Percentiles rank a stretch among this genome's conserved stretches.
These are phyloP conservation scores for Euryodendron excelsum DNA, from an alignment of 148 eudicot genomes.

Conservation along the genomic window DNA sequence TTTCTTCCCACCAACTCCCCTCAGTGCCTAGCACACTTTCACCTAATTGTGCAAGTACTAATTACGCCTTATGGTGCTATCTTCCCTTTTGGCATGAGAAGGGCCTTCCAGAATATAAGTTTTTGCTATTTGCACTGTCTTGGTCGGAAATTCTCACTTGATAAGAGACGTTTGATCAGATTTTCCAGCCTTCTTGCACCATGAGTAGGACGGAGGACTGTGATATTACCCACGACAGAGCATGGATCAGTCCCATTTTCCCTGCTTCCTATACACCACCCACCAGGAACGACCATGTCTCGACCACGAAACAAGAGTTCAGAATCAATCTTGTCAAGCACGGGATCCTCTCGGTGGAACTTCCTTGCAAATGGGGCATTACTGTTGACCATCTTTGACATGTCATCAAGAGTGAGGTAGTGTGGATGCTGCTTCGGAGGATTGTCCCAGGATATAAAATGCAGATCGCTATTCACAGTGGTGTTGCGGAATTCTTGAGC, in stretches of 20 bases:
- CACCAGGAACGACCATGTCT: constrained; percentile 51
- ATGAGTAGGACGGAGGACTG: constrained; percentile 34
- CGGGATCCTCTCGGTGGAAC: constrained; percentile 45
- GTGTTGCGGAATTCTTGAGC: constrained; percentile 44
- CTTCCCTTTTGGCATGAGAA: neutral
- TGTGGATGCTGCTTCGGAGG: constrained; percentile 60
- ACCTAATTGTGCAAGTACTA: neutral
- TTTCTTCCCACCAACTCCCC: too few species aligned
- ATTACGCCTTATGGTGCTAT: neutral
- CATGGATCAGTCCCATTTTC: constrained; percentile 53
- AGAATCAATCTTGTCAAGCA: constrained; percentile 46
- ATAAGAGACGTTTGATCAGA: constrained; percentile 35
- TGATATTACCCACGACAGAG: constrained; percentile 37
- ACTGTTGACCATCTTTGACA: constrained; percentile 42
- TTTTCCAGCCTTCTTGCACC: constrained; percentile 50
- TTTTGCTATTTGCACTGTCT: constrained; percentile 35
- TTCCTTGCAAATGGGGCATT: constrained; percentile 58
- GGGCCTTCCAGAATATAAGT: neutral
- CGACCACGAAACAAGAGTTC: constrained; percentile 39
- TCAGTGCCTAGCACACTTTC: neutral
- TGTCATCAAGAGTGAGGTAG: constrained; percentile 39
- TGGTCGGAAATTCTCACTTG: constrained; percentile 33
- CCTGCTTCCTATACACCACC: constrained; percentile 53
- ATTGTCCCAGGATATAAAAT: constrained; percentile 58
- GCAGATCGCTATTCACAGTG: constrained; percentile 54